Conservation (phyloP, 2,329 filamentous ascomycete genomes). For the Seiridium unicorne region DNA sequence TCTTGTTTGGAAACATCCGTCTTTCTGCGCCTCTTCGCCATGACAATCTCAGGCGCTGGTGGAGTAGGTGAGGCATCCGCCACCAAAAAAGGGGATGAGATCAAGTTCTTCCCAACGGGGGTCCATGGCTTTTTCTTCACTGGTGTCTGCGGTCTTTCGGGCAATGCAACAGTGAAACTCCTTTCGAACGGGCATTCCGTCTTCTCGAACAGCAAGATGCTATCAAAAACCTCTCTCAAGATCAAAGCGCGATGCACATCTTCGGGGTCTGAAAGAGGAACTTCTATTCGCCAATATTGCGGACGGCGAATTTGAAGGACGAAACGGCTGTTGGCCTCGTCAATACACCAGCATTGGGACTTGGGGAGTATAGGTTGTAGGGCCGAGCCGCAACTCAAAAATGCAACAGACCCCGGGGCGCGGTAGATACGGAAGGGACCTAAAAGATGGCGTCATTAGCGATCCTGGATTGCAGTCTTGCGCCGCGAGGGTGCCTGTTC, state of each 20-base stretch:
- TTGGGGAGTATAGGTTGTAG: constrained; percentile 85
- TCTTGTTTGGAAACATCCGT: background rate
- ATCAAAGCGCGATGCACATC: constrained; percentile 63
- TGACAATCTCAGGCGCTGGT: constrained; percentile 17
- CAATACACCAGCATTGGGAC: constrained; percentile 92
- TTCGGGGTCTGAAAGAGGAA: constrained; percentile 64
- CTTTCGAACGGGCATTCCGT: constrained; percentile 84
- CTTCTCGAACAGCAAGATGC: constrained; percentile 81
- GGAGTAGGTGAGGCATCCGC: constrained; percentile 19
- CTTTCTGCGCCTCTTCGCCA: constrained; percentile 16
- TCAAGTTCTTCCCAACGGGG: constrained; percentile 44
- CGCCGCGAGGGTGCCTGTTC: background rate
- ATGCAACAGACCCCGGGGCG: constrained; percentile 81
- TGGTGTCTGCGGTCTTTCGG: constrained; percentile 64
- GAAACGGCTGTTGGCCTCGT: constrained; percentile 76
- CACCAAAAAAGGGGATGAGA: constrained; percentile 33
- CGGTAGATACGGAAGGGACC: constrained; percentile 82
- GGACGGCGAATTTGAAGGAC: constrained; percentile 82
- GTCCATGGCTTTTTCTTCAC: constrained; percentile 69
- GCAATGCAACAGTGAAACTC: constrained; percentile 71
- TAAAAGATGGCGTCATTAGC: constrained; percentile 20
- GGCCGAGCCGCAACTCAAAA: constrained; percentile 80
- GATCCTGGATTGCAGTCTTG: background rate
- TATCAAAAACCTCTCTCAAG: constrained; percentile 67
- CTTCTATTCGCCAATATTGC: constrained; percentile 87